These are phyloP conservation scores for Evansstolkia leycettana DNA, from an alignment of 495 filamentous ascomycete genomes.

Conservation along the genomic window DNA sequence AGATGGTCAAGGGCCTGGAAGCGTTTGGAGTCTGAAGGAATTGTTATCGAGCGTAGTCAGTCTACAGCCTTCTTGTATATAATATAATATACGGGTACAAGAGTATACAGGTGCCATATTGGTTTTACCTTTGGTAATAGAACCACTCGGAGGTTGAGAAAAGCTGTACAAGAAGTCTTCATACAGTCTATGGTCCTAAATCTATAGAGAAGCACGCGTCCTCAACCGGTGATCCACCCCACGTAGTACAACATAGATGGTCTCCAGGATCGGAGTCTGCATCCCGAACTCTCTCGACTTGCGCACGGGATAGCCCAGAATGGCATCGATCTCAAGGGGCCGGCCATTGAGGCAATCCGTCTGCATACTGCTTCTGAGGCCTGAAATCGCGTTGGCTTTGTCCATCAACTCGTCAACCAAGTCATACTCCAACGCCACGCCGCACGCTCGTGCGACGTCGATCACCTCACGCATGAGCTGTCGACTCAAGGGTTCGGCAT, in stretches of 20 bases:
- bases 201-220: too few relatives aligned
- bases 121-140: too few relatives aligned
- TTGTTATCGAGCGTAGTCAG: too few relatives aligned
- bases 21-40: too few relatives aligned
- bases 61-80: too few relatives aligned
- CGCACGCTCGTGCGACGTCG: conserved; percentile 28
- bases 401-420: conserved; percentile 30
- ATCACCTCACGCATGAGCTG: conserved; percentile 38
- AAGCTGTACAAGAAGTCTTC: too few relatives aligned
- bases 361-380: conserved; percentile 42
- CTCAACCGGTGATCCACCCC: too few relatives aligned
- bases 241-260: conserved; percentile 35
- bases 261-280: conserved; percentile 33
- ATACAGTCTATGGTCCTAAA: too few relatives aligned
- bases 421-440: conserved; percentile 23
- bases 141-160: too few relatives aligned
- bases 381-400: conserved; percentile 27
- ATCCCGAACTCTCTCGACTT: conserved; percentile 38
- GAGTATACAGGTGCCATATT: too few relatives aligned
- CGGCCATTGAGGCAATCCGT: conserved; percentile 35
- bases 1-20: too few relatives aligned
- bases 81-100: too few relatives aligned
- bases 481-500: conserved; percentile 30
- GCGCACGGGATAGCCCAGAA: conserved; percentile 38
- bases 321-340: conserved; percentile 43